Percentiles rank a stretch among this genome's conserved stretches.
Evolutionary conservation across 176 grass and related monocot species (phyloP).

Genomic region (Pontederia crassipes): DNA sequence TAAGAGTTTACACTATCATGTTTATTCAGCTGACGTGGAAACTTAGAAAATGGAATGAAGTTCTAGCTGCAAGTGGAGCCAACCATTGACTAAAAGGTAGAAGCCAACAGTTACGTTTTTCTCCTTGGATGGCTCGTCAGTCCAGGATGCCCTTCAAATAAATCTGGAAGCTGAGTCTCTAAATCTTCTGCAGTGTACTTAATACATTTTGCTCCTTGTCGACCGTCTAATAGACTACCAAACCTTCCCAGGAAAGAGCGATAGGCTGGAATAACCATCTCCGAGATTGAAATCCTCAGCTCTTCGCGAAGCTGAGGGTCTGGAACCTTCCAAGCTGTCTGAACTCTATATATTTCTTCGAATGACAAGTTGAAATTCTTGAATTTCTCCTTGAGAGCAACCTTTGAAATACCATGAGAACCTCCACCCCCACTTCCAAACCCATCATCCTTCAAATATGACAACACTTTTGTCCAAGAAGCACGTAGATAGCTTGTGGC

Average conservation of each 20-base stretch:
- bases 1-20: too few relatives aligned
- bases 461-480: slow-evolving; percentile 15
- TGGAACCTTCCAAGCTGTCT: slow-evolving; percentile 8
- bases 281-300: slow-evolving; percentile 2
- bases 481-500: slow-evolving; percentile 17
- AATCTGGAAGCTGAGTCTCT: neutral
- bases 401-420: neutral
- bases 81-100: neutral
- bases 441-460: slow-evolving; percentile 9
- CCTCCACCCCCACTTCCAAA: slow-evolving; percentile 1
- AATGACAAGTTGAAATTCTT: slow-evolving; percentile 7
- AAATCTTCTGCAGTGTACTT: slow-evolving; percentile 9
- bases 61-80: too few relatives aligned
- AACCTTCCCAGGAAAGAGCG: slow-evolving; percentile 2
- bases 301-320: slow-evolving; percentile 4
- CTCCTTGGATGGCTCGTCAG: neutral
- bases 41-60: too few relatives aligned
- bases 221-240: neutral
- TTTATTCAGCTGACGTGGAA: too few relatives aligned
- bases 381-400: neutral
- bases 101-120: neutral
- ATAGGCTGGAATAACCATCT: slow-evolving; percentile 9
- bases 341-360: slow-evolving; percentile 5
- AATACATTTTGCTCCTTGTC: neutral
- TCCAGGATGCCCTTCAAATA: slow-evolving; percentile 2